phyloP scores from a whole-genome alignment of 2,329 filamentous ascomycete genomes.

The Rasamsonia emersonii region DNA sequence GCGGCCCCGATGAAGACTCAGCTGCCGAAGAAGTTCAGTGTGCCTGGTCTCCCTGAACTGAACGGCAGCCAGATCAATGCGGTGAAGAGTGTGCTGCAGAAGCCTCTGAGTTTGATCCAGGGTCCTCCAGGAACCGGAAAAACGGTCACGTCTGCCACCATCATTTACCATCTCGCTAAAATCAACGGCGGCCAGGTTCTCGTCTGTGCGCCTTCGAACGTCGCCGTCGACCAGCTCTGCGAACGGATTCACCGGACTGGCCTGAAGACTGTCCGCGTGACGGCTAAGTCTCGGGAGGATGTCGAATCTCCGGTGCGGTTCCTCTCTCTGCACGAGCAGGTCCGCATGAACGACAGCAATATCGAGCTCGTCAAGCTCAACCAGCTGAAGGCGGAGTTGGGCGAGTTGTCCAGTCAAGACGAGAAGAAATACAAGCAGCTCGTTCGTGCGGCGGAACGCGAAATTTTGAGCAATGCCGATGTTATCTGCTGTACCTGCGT shows the following conservation, averaged over 20 bases:
- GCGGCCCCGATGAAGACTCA: slow-evolving; percentile 92
- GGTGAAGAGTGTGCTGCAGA: slow-evolving; percentile 89
- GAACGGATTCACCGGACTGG: slow-evolving; percentile 93
- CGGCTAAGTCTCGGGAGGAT: slow-evolving; percentile 97
- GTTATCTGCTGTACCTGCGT: slow-evolving; percentile 99
- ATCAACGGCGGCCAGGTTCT: slow-evolving; percentile 90
- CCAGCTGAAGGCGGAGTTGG: slow-evolving; percentile 82
- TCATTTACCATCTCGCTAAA: slow-evolving; percentile 96
- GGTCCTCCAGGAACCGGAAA: slow-evolving; percentile 96
- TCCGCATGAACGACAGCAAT: slow-evolving; percentile 95
- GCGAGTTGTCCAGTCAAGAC: slow-evolving; percentile 87
- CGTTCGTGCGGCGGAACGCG: slow-evolving; percentile 84
- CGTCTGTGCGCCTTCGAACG: slow-evolving; percentile 95
- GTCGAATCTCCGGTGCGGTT: slow-evolving; percentile 98
- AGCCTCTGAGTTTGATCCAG: slow-evolving; percentile 90
- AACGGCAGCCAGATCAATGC: slow-evolving; percentile 94
- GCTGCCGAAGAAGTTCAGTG: slow-evolving; percentile 93
- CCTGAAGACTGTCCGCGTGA: slow-evolving; percentile 92
- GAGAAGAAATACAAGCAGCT: slow-evolving; percentile 98
- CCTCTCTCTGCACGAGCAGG: slow-evolving; percentile 90
- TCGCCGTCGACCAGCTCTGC: slow-evolving; percentile 95
- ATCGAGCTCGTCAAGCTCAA: slow-evolving; percentile 86
- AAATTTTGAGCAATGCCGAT: slow-evolving; percentile 90
- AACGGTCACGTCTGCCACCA: slow-evolving; percentile 95
- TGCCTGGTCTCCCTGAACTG: slow-evolving; percentile 84